phyloP scores from a whole-genome alignment of 176 grass and related monocot genomes.

The Neostapfia colusana region DNA sequence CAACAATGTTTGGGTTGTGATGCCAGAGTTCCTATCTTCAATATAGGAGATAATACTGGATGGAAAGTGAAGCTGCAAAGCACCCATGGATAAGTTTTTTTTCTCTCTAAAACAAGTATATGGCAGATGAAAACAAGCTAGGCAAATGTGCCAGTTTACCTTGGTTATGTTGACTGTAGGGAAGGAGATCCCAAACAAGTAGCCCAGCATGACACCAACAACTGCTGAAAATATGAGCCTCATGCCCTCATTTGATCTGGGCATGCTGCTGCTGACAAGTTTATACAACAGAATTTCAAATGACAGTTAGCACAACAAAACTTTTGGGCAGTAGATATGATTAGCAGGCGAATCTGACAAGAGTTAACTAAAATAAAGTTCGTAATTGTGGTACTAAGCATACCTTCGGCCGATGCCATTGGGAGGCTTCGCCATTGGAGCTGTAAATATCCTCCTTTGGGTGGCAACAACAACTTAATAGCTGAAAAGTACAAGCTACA shows the following conservation, averaged over 20 bases:
- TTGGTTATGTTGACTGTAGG: constrained; percentile 77
- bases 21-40: constrained; percentile 85
- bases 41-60: constrained; percentile 84
- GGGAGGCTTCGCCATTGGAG: constrained; percentile 39
- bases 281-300: neutral
- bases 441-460: neutral
- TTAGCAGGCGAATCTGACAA: neutral
- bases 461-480: constrained; percentile 1
- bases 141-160: constrained; percentile 41
- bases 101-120: constrained; percentile 12
- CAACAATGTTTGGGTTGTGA: constrained; percentile 82
- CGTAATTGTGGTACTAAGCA: constrained; percentile 4
- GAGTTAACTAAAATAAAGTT: neutral
- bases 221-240: constrained; percentile 72
- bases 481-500: neutral
- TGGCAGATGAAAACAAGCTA: constrained; percentile 10
- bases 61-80: constrained; percentile 65
- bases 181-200: constrained; percentile 83
- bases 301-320: neutral
- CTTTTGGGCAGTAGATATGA: neutral
- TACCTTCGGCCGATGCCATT: constrained; percentile 40
- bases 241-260: constrained; percentile 72
- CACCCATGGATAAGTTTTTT: neutral
- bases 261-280: constrained; percentile 43
- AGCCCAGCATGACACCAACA: constrained; percentile 73